These are phyloP conservation scores for Trametes cubensis DNA, from an alignment of 768 basidiomycete genomes.

Conservation along the genomic window DNA sequence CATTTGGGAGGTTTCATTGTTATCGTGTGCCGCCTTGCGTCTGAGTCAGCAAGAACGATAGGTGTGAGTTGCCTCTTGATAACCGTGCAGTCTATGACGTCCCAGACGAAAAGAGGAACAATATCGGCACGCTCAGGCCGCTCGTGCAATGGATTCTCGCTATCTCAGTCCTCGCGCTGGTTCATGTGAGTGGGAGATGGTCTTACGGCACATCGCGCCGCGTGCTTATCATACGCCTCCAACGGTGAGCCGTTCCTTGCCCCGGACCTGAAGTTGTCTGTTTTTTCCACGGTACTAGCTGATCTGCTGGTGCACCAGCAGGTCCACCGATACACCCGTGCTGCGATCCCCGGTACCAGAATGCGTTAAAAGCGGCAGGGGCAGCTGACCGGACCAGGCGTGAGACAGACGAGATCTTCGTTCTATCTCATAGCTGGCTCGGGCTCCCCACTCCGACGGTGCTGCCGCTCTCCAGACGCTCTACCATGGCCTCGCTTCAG, in stretches of 20 bases:
- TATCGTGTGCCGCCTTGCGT: not conserved
- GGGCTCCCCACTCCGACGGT: not conserved
- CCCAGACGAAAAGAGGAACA: not conserved
- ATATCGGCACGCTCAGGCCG: not conserved
- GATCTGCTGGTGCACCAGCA: not conserved
- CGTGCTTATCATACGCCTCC: slow-evolving; percentile 12
- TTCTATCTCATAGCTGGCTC: slow-evolving; percentile 4
- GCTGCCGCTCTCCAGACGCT: not conserved
- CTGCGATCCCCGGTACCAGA: not conserved
- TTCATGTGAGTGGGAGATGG: slow-evolving; percentile 18
- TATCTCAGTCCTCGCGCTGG: not conserved
- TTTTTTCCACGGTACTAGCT: not conserved
- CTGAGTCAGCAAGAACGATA: not conserved
- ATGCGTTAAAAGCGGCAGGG: slow-evolving; percentile 1
- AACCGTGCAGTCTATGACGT: not conserved
- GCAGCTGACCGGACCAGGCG: slow-evolving; percentile 7
- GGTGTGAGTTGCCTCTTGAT: slow-evolving; percentile 5
- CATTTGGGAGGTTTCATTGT: not conserved
- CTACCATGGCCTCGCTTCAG: slow-evolving; percentile 23
- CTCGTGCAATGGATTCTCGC: slow-evolving; percentile 7
- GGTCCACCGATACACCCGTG: not conserved
- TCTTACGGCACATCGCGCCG: slow-evolving; percentile 11
- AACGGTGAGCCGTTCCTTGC: not conserved
- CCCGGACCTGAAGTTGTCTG: not conserved
- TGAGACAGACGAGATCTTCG: slow-evolving; percentile 7